Percentiles rank a stretch among this genome's conserved stretches.
phyloP scores from a whole-genome alignment of 1,139 yeast species.

The Zygoascus hellenicus region DNA sequence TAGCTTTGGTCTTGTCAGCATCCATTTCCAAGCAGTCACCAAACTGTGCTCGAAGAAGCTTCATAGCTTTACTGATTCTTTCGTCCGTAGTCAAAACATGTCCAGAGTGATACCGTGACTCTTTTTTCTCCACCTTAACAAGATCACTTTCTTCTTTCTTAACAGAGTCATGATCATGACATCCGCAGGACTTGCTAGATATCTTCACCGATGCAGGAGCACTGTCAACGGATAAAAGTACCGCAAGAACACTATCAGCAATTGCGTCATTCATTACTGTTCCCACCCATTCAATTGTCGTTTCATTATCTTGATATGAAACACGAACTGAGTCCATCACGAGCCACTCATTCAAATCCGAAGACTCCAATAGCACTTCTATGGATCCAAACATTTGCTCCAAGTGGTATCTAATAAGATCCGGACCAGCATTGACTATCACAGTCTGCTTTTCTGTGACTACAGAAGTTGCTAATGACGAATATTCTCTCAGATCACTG shows the following conservation, averaged over 20 bases:
- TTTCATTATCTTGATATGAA: slow-evolving; percentile 25
- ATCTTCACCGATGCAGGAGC: slow-evolving; percentile 92
- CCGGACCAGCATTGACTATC: slow-evolving; percentile 73
- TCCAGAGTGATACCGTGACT: slow-evolving; percentile 31
- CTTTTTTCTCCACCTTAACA: not conserved
- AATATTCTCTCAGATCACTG: slow-evolving; percentile 81
- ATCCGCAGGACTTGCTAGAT: slow-evolving; percentile 56
- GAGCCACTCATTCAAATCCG: slow-evolving; percentile 37
- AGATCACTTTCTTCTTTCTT: slow-evolving; percentile 21
- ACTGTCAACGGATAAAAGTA: slow-evolving; percentile 83
- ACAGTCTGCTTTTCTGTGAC: slow-evolving; percentile 77
- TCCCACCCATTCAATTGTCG: slow-evolving; percentile 82
- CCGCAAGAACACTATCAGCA: slow-evolving; percentile 91
- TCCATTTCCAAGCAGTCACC: slow-evolving; percentile 59
- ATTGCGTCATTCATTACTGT: slow-evolving; percentile 86
- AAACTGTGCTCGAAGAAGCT: slow-evolving; percentile 74
- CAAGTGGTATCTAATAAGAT: slow-evolving; percentile 80
- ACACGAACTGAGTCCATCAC: slow-evolving; percentile 45
- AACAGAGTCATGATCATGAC: slow-evolving; percentile 36
- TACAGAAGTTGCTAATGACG: slow-evolving; percentile 80
- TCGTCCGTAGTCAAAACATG: slow-evolving; percentile 35
- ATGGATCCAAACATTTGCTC: slow-evolving; percentile 93
- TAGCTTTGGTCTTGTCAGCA: slow-evolving; percentile 45
- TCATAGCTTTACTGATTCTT: slow-evolving; percentile 56
- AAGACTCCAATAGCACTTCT: slow-evolving; percentile 47